Evolutionary conservation across 148 eudicot species (phyloP).

Genomic region (Vaccinium myrtillus): DNA sequence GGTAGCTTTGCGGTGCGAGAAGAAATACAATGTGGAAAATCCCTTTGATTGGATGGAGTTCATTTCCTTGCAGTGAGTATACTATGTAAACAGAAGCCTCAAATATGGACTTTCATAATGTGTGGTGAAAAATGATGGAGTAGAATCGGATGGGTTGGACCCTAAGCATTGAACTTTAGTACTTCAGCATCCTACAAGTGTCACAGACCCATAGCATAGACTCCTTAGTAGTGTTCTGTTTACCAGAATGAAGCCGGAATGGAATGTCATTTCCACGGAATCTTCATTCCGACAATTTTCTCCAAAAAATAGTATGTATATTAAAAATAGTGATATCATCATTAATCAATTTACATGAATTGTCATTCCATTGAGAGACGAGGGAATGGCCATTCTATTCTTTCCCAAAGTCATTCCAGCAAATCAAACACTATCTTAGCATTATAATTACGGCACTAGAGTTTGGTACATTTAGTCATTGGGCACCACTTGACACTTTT

Average conservation of each 20-base stretch:
- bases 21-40: constrained; percentile 59
- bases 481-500: background rate
- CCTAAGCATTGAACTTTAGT: background rate
- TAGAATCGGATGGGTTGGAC: background rate
- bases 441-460: background rate
- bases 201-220: background rate
- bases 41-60: constrained; percentile 98
- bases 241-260: background rate
- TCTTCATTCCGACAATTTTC: background rate
- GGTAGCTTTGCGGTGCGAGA: constrained; percentile 59
- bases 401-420: background rate
- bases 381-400: background rate
- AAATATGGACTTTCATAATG: background rate
- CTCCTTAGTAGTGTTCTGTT: background rate
- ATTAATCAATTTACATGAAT: background rate
- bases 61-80: constrained; percentile 72
- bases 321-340: background rate
- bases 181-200: background rate
- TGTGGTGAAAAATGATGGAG: background rate
- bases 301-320: background rate
- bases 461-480: background rate
- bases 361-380: background rate
- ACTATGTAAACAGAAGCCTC: background rate
- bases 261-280: background rate
- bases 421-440: background rate